Evolutionary conservation across 1,284 basidiomycete species (phyloP), one percentile per base, ranked within the genome.

Genomic region (Ustilago xerochloae): DNA sequence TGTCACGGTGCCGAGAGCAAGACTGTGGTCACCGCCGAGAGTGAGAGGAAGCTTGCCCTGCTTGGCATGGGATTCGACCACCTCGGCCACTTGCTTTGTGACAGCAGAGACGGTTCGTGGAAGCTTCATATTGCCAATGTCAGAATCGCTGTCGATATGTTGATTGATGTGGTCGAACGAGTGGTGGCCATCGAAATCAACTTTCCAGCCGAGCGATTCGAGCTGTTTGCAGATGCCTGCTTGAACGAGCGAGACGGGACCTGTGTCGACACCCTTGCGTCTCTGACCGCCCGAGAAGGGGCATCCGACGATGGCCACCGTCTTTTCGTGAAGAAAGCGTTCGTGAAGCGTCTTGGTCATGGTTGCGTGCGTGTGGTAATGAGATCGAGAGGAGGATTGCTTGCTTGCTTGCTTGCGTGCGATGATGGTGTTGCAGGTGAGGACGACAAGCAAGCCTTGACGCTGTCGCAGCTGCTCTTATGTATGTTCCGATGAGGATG

Each of bases 11-110:
- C 80, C 80, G 15, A 79, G 75, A 28, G 72, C 93, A 83, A 98
- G 86, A 55, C 93, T 94, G 86, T 98, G 95, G 84, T 98, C 95
- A 12, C 97, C 97, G 16, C 96, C 97, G n/a, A 99, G 87, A 1
- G 94, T 98, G 15, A 99, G 87, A 3, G 94, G 92, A 38, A 99
- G 87, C 81, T 90, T 89, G 9, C 95, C 94, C 56, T 89, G 89
- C 85, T 88, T 88, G 33, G 90, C 90, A 84, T 94, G 92, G 13
- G 84, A 88, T 18, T 90, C 90, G 20, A 99, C 92, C 30, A 87
- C 90, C 36, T 89, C 86, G n/a, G 92, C 90, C 29, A 99, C 90
- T 47, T 90, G 88, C 85, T 93, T 85, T 76, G 90, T 91, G 52
- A 97, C 94, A n/a, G 88, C 87, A 20, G 81, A 75, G 29, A 81